Evolutionary conservation across 495 filamentous ascomycete genomes (phyloP).

Genomic region (Penicillium waksmanii): DNA sequence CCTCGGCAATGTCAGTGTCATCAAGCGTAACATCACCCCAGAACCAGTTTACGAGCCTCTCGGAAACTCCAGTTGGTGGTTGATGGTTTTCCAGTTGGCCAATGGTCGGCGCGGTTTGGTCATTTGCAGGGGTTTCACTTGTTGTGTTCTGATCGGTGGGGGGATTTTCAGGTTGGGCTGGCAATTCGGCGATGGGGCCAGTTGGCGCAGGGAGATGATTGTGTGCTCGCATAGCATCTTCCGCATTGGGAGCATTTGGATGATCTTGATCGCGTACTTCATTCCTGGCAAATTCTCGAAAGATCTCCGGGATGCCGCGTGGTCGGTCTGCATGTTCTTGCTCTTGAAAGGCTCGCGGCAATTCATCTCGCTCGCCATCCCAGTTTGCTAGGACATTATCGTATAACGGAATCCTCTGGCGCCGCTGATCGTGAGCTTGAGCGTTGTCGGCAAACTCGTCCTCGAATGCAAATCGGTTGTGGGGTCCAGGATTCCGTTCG

Average conservation of each 20-base stretch:
- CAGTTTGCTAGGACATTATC: constrained; percentile 55
- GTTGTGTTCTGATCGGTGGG: neutral
- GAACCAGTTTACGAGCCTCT: constrained; percentile 56
- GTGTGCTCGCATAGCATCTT: neutral
- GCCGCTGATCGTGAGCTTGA: neutral
- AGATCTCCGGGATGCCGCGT: constrained; percentile 56
- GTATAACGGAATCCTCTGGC: constrained; percentile 4
- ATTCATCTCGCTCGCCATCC: constrained; percentile 60
- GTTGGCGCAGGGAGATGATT: neutral
- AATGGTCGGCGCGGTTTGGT: neutral
- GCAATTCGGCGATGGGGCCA: constrained; percentile 3
- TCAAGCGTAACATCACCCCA: constrained; percentile 60
- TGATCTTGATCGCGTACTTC: neutral
- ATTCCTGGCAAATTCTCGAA: constrained; percentile 28
- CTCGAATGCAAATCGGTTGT: neutral
- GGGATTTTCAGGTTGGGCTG: neutral
- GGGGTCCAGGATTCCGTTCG: constrained; percentile 6
- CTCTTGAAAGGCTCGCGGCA: constrained; percentile 63
- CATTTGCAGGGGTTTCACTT: constrained; percentile 2
- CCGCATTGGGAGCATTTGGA: neutral
- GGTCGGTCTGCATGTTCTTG: constrained; percentile 50
- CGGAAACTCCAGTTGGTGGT: constrained; percentile 19
- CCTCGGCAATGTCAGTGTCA: constrained; percentile 36
- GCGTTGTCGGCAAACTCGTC: neutral
- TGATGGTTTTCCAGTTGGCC: constrained; percentile 8